Conservation (phyloP, 768 basidiomycete genomes). For the Boletus tomentosulus region DNA sequence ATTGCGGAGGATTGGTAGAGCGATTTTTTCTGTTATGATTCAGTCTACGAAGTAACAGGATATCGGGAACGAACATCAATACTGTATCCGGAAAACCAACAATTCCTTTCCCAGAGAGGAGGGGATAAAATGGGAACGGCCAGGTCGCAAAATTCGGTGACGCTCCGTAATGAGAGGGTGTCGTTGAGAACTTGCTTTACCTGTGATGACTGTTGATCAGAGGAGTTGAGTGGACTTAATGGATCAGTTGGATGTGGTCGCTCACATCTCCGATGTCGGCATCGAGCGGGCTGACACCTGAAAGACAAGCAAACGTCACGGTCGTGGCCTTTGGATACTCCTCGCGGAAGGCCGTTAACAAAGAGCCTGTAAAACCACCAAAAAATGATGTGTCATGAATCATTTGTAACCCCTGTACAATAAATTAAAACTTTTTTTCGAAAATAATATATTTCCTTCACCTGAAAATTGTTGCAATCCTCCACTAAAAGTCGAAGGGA, state of each 20-base stretch:
- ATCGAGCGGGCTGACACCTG: constrained; percentile 34
- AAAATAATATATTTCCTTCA: constrained; percentile 19
- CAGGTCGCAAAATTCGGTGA: constrained; percentile 47
- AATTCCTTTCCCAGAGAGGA: constrained; percentile 36
- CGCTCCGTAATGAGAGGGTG: constrained; percentile 50
- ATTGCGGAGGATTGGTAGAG: constrained; percentile 54
- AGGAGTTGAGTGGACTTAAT: neutral
- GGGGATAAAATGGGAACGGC: constrained; percentile 49
- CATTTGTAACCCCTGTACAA: constrained; percentile 61
- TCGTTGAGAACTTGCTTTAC: constrained; percentile 55
- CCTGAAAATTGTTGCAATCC: constrained; percentile 74
- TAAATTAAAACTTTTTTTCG: neutral
- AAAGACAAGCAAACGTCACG: constrained; percentile 55
- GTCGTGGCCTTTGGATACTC: constrained; percentile 63
- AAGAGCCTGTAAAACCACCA: constrained; percentile 57
- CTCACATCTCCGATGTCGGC: constrained; percentile 45
- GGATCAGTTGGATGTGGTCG: constrained; percentile 3
- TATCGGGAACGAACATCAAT: constrained; percentile 15
- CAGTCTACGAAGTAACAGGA: constrained; percentile 6
- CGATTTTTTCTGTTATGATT: constrained; percentile 27
- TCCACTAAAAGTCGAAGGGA: constrained; percentile 65
- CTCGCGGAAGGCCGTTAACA: constrained; percentile 61
- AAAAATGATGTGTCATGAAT: constrained; percentile 59
- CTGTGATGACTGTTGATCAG: constrained; percentile 29
- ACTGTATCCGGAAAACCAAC: constrained; percentile 23